Evolutionary conservation across 1,284 basidiomycete genomes (phyloP).

Genomic region (Microbotryum scabiosae): DNA sequence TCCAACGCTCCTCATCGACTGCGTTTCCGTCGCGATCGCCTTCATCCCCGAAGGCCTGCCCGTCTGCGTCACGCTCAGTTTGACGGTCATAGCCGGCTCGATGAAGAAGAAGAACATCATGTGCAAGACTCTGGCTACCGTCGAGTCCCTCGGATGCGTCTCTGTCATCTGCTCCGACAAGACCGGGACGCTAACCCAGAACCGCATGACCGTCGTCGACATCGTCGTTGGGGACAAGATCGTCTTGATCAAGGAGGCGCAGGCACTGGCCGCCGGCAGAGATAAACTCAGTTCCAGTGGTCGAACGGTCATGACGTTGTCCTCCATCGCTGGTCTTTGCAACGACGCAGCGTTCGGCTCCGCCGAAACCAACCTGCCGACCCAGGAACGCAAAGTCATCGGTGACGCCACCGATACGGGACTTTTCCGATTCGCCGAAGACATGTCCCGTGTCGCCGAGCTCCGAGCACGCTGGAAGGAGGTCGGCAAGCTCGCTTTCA

Average conservation of each 20-base stretch:
- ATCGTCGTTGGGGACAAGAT: not conserved
- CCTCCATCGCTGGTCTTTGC: slow-evolving; percentile 51
- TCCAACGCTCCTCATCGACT: slow-evolving; percentile 2
- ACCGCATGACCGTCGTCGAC: slow-evolving; percentile 44
- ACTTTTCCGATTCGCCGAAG: slow-evolving; percentile 12
- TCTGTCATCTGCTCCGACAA: slow-evolving; percentile 55
- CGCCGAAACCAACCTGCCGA: slow-evolving; percentile 40
- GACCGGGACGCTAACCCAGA: slow-evolving; percentile 49
- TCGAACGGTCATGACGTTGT: slow-evolving; percentile 38
- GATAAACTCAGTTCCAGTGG: slow-evolving; percentile 24
- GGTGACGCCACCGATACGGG: slow-evolving; percentile 45
- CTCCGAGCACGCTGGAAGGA: not conserved
- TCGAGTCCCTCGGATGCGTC: slow-evolving; percentile 54
- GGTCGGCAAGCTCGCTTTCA: slow-evolving; percentile 11
- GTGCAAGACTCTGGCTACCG: slow-evolving; percentile 54
- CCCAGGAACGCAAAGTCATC: slow-evolving; percentile 47
- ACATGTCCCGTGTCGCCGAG: not conserved
- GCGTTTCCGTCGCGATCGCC: slow-evolving; percentile 46
- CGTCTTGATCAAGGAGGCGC: not conserved
- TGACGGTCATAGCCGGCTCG: slow-evolving; percentile 43
- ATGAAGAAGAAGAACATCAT: slow-evolving; percentile 53
- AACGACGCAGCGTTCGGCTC: slow-evolving; percentile 55
- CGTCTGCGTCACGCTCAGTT: slow-evolving; percentile 46
- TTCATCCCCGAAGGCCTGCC: slow-evolving; percentile 48
- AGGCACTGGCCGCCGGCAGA: slow-evolving; percentile 36